These are phyloP conservation scores for Aspergillus fijiensis DNA, from an alignment of 2,329 filamentous ascomycete genomes.

Conservation along the genomic window DNA sequence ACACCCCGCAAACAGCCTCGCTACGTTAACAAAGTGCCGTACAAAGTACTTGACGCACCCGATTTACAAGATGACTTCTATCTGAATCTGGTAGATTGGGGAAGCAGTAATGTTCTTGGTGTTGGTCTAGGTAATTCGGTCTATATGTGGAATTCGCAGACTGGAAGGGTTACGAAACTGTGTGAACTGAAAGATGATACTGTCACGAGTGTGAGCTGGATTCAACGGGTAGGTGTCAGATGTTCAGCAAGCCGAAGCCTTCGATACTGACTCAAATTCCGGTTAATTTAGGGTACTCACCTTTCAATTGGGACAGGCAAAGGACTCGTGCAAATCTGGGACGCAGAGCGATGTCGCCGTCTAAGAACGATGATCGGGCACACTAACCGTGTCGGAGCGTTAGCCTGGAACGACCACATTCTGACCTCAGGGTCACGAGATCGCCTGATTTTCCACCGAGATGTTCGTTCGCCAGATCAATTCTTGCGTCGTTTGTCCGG, in stretches of 20 bases:
- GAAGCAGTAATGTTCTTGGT: conserved; percentile 87
- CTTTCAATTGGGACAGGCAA: conserved; percentile 93
- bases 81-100: conserved; percentile 96
- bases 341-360: conserved; percentile 80
- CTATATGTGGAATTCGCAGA: conserved; percentile 97
- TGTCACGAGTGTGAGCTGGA: conserved; percentile 97
- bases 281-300: conserved; percentile 67
- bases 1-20: conserved; percentile 85
- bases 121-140: conserved; percentile 91
- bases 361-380: conserved; percentile 96
- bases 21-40: conserved; percentile 92
- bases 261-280: conserved; percentile 12
- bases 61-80: conserved; percentile 98
- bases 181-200: conserved; percentile 91
- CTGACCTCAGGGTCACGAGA: conserved; percentile 93
- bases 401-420: conserved; percentile 98
- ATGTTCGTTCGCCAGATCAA: conserved; percentile 89
- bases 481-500: conserved; percentile 83
- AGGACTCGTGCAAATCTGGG: conserved; percentile 95
- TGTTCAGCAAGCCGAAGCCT: neutral
- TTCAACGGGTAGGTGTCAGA: conserved; percentile 66
- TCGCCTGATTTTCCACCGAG: conserved; percentile 89
- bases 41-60: conserved; percentile 94
- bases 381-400: conserved; percentile 83
- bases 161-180: conserved; percentile 86